Conservation (phyloP, 2,329 filamentous ascomycete species). For the Intubia oerlemansii region DNA sequence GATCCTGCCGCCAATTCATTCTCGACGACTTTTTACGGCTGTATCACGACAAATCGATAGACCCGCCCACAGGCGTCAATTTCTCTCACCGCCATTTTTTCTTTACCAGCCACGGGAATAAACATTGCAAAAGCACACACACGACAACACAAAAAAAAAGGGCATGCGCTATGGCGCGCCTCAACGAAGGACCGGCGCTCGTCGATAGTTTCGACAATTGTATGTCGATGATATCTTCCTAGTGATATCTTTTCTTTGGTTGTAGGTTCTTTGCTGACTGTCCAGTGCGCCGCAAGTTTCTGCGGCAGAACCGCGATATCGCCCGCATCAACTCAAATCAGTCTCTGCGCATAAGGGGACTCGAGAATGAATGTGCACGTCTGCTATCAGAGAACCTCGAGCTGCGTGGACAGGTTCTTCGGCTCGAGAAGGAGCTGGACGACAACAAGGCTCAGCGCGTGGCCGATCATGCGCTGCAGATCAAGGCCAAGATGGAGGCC, state of each 20-base stretch:
- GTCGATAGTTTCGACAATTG: conserved; percentile 50
- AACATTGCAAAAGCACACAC: too few relatives aligned
- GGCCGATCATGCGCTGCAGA: conserved; percentile 43
- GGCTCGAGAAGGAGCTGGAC: conserved; percentile 45
- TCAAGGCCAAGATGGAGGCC: conserved; percentile 48
- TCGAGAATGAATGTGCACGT: conserved; percentile 55
- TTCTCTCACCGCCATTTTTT: too few relatives aligned
- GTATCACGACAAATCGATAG: too few relatives aligned
- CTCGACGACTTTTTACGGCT: too few relatives aligned
- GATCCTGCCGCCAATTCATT: too few relatives aligned
- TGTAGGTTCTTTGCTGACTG: too few relatives aligned
- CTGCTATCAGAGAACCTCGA: conserved; percentile 62
- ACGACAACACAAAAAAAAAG: too few relatives aligned
- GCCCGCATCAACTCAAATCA: conserved; percentile 60
- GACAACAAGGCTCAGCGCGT: conserved; percentile 36
- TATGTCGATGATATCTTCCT: conserved; percentile 23
- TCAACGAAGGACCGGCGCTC: conserved; percentile 53
- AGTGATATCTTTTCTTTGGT: too few relatives aligned
- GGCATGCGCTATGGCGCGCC: conserved; percentile 56
- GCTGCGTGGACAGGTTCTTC: conserved; percentile 47
- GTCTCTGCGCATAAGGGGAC: conserved; percentile 51
- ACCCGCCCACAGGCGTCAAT: too few relatives aligned
- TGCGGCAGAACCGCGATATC: conserved; percentile 69
- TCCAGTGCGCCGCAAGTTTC: conserved; percentile 58
- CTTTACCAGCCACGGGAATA: too few relatives aligned